These are phyloP conservation scores for Moricandia arvensis DNA, from an alignment of 345 rosid species.

Conservation along the genomic window DNA sequence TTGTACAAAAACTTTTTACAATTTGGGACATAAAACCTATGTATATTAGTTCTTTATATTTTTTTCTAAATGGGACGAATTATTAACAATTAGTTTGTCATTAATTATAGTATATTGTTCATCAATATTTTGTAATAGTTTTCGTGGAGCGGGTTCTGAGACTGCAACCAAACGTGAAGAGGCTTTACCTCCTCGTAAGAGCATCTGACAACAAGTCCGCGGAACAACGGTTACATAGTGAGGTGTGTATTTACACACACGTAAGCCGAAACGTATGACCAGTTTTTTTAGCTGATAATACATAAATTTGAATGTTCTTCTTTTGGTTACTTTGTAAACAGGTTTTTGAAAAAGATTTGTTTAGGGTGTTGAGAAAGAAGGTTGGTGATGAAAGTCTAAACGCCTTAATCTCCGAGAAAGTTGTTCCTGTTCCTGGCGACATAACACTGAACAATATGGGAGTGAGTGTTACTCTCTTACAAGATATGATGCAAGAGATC, in stretches of 20 bases:
- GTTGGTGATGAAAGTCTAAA: conserved; percentile 31
- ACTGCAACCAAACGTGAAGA: conserved; percentile 21
- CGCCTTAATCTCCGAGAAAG: conserved; percentile 46
- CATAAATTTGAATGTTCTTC: background rate
- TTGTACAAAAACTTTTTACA: too few relatives aligned
- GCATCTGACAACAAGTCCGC: conserved; percentile 20
- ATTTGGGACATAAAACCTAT: too few relatives aligned
- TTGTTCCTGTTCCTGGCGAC: conserved; percentile 49
- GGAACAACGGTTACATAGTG: conserved; percentile 1
- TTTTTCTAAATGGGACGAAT: background rate
- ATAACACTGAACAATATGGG: conserved; percentile 47
- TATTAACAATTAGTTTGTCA: background rate
- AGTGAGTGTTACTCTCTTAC: conserved; percentile 33
- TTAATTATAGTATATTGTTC: background rate
- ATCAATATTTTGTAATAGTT: background rate
- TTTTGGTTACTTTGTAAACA: conserved; percentile 6
- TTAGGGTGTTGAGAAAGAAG: conserved; percentile 47
- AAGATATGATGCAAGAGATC: conserved; percentile 39
- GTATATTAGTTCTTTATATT: too few relatives aligned
- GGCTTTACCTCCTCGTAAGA: conserved; percentile 21
- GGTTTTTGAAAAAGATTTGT: conserved; percentile 54
- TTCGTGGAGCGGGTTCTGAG: conserved; percentile 22
- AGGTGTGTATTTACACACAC: conserved; percentile 11
- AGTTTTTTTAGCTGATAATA: background rate
- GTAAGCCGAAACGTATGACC: background rate